Percentiles rank a stretch among this genome's conserved stretches.
phyloP scores from a whole-genome alignment of 2,329 filamentous ascomycete genomes.

The Dothistroma pini region DNA sequence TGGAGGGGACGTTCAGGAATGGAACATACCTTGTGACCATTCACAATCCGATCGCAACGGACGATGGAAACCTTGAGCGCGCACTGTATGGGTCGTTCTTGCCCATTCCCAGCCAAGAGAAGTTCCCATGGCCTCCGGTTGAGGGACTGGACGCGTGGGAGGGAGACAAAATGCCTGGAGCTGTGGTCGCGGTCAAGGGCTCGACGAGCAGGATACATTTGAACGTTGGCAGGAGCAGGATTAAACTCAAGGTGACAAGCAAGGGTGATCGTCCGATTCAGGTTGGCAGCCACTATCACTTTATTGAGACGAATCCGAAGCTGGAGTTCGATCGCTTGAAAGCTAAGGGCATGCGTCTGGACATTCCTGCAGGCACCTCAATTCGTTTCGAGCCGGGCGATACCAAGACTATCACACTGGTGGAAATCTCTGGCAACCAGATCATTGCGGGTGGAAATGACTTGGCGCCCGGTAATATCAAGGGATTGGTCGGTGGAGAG shows the following conservation, averaged over 20 bases:
- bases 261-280: constrained; percentile 87
- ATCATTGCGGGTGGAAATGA: constrained; percentile 81
- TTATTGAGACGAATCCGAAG: constrained; percentile 89
- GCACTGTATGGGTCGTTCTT: constrained; percentile 91
- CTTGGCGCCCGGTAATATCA: constrained; percentile 68
- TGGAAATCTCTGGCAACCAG: constrained; percentile 78
- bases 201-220: constrained; percentile 60
- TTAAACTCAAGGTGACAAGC: constrained; percentile 73
- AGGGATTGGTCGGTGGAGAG: constrained; percentile 39
- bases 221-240: constrained; percentile 70
- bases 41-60: constrained; percentile 83
- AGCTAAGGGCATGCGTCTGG: constrained; percentile 80
- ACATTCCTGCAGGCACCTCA: constrained; percentile 87
- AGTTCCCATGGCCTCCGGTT: constrained; percentile 55
- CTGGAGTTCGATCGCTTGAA: constrained; percentile 81
- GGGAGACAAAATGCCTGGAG: constrained; percentile 68
- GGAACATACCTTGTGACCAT: constrained; percentile 95
- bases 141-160: constrained; percentile 61
- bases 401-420: constrained; percentile 81
- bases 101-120: constrained; percentile 61
- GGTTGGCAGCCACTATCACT: constrained; percentile 91
- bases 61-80: constrained; percentile 76
- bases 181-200: constrained; percentile 67
- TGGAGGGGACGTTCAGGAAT: constrained; percentile 87
- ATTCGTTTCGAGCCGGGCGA: constrained; percentile 94